These are phyloP conservation scores for Ogataea hybrid DNA, from an alignment of 1,139 yeast genomes.

Conservation along the genomic window DNA sequence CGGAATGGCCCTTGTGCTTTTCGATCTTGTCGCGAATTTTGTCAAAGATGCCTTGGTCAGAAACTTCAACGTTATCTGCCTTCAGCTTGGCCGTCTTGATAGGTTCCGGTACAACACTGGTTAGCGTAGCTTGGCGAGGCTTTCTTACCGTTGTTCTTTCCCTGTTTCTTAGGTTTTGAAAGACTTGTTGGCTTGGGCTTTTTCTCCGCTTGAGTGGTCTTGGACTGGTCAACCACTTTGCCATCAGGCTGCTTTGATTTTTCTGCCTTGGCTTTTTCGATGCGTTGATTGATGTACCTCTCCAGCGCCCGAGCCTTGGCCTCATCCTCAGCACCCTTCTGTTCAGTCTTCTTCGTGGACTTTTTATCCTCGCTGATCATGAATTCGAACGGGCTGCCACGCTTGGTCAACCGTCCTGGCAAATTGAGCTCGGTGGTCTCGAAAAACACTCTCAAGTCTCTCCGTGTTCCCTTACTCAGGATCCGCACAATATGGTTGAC, in stretches of 20 bases:
- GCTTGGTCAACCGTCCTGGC: conserved; percentile 3
- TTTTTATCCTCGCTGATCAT: neutral
- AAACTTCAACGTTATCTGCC: neutral
- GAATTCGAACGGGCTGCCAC: conserved; percentile 12
- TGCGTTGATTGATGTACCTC: conserved; percentile 1
- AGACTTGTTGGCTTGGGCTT: neutral
- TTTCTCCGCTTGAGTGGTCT: neutral
- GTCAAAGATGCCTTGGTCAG: neutral
- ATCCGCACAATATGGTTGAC: conserved; percentile 11
- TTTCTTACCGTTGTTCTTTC: neutral
- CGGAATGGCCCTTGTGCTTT: conserved; percentile 16
- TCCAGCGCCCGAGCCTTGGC: conserved; percentile 8
- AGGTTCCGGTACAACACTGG: too few relatives aligned
- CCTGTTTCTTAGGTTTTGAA: neutral
- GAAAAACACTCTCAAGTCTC: conserved; percentile 10
- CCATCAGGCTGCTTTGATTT: neutral
- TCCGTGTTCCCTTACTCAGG: conserved; percentile 10
- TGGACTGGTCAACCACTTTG: neutral
- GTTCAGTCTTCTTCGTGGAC: neutral
- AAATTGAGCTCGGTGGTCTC: conserved; percentile 8
- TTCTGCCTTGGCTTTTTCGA: neutral
- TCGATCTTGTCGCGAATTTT: conserved; percentile 11
- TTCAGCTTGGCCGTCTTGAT: too few relatives aligned
- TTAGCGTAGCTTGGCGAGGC: neutral
- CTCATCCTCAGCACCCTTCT: conserved; percentile 6